Conservation (phyloP, 2,329 filamentous ascomycete species). For the Paecilomyces dactylethromorphus region DNA sequence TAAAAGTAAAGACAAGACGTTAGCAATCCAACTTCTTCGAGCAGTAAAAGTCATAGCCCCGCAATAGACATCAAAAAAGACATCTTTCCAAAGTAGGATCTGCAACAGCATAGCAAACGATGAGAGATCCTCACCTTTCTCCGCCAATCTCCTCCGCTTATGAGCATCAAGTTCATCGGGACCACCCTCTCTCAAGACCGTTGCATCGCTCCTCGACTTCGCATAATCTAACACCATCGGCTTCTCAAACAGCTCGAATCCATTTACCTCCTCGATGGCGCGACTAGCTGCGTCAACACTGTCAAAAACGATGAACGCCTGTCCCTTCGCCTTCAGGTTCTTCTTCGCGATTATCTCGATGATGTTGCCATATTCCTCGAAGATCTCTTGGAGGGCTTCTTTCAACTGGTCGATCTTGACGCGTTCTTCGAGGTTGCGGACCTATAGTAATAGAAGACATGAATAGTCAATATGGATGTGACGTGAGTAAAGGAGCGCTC, state of each 20-base stretch:
- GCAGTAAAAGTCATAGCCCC: neutral
- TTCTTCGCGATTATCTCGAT: constrained; percentile 82
- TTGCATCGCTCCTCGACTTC: constrained; percentile 78
- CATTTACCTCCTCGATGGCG: constrained; percentile 83
- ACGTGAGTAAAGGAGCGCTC: neutral
- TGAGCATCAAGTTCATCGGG: constrained; percentile 80
- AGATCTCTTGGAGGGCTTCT: constrained; percentile 67
- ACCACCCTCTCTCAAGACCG: constrained; percentile 65
- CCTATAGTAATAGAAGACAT: constrained; percentile 24
- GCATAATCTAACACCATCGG: constrained; percentile 81
- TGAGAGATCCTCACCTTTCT: constrained; percentile 63
- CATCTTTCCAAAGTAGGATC: neutral
- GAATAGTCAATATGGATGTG: neutral
- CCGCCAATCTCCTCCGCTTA: constrained; percentile 74
- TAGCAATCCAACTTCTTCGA: neutral
- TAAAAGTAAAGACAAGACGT: neutral
- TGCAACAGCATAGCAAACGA: constrained; percentile 3
- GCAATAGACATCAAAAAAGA: constrained; percentile 7
- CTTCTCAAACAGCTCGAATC: constrained; percentile 89
- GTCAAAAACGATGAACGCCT: constrained; percentile 92
- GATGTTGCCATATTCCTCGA: constrained; percentile 80
- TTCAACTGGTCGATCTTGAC: constrained; percentile 75
- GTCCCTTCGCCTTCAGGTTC: constrained; percentile 86
- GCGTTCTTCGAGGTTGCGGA: constrained; percentile 85
- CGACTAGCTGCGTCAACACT: constrained; percentile 67